Conservation (phyloP, 305 asterid species). For the Fraxinus paxiana region DNA sequence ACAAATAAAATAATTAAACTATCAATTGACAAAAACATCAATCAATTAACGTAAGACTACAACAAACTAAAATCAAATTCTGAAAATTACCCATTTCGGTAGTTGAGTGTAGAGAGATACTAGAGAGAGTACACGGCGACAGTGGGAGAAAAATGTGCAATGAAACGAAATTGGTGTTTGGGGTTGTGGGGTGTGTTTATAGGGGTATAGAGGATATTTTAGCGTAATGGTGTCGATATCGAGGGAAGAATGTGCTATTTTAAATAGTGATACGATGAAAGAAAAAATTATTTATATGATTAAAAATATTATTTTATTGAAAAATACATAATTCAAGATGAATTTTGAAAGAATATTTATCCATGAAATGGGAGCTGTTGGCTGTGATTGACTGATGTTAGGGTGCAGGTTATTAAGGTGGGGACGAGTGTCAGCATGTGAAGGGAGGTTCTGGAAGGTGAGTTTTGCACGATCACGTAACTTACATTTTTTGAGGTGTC, state of each 20-base stretch:
- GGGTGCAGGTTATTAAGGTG: background rate
- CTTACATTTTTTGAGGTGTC: background rate
- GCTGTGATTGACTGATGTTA: background rate
- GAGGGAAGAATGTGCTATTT: too few species aligned
- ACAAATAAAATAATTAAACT: background rate
- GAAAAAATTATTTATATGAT: too few species aligned
- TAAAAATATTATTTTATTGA: too few species aligned
- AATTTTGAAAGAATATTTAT: too few species aligned
- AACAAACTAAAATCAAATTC: background rate
- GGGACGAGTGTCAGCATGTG: background rate
- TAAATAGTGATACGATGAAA: too few species aligned
- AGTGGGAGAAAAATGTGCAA: background rate
- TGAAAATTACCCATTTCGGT: background rate
- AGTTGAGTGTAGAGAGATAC: background rate
- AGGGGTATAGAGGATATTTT: background rate
- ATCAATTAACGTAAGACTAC: background rate
- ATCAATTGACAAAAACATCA: background rate
- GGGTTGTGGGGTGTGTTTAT: background rate
- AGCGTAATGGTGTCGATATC: too few species aligned
- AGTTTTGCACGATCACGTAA: background rate
- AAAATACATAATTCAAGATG: too few species aligned
- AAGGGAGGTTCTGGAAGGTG: background rate
- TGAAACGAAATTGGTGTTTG: too few species aligned
- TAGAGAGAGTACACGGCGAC: background rate
- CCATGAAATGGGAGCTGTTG: background rate